Conservation (phyloP, 306 rosid species). For the Vicia faba region DNA sequence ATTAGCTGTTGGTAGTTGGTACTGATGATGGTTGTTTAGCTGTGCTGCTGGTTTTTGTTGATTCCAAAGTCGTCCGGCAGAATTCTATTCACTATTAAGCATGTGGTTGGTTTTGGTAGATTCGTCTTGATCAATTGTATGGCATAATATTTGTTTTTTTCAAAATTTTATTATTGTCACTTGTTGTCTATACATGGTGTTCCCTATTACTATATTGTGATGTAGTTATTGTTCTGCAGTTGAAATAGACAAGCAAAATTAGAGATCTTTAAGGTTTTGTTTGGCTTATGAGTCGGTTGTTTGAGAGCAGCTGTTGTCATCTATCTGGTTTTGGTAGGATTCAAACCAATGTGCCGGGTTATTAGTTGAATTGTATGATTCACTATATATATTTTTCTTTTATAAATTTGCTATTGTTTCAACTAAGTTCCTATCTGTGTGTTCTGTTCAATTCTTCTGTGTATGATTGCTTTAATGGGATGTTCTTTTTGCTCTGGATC, state of each 20-base stretch:
- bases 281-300: not conserved
- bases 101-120: constrained; percentile 19
- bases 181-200: not conserved
- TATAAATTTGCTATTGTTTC: too few species aligned
- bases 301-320: not conserved
- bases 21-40: constrained; percentile 45
- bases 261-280: not conserved
- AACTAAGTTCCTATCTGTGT: too few species aligned
- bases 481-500: too few species aligned
- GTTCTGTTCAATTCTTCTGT: too few species aligned
- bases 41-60: constrained; percentile 49
- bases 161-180: not conserved
- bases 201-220: not conserved
- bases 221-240: constrained; percentile 15
- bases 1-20: constrained; percentile 40
- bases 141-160: not conserved
- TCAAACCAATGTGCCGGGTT: too few species aligned
- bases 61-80: constrained; percentile 33
- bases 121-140: constrained; percentile 3
- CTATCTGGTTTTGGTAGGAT: not conserved
- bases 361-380: too few species aligned
- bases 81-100: constrained; percentile 20
- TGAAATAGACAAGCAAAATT: not conserved
- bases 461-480: too few species aligned
- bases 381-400: too few species aligned